These are phyloP conservation scores for Tricholoma sp. DNA, from an alignment of 768 basidiomycete species.

Conservation along the genomic window DNA sequence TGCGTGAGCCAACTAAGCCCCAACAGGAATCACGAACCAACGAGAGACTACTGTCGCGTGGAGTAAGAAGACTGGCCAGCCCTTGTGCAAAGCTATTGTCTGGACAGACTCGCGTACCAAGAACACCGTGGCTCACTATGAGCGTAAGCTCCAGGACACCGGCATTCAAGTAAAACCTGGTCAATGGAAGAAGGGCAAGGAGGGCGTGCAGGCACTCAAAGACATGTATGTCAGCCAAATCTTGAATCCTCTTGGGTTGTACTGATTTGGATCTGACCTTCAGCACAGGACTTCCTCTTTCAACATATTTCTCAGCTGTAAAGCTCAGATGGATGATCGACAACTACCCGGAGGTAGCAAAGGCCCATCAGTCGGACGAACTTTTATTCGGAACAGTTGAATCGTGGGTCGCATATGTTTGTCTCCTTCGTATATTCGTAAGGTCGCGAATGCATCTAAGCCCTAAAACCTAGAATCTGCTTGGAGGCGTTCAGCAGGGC, in stretches of 20 bases:
- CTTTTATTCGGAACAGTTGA: conserved; percentile 94
- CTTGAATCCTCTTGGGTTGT: background rate
- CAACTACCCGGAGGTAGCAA: conserved; percentile 67
- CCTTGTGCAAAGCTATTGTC: conserved; percentile 85
- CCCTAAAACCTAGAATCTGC: conserved; percentile 54
- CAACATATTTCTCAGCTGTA: conserved; percentile 97
- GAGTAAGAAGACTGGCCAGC: conserved; percentile 86
- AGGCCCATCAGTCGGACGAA: conserved; percentile 77
- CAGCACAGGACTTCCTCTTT: conserved; percentile 90
- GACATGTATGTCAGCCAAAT: conserved; percentile 48
- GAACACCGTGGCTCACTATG: conserved; percentile 74
- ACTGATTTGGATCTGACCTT: conserved; percentile 3
- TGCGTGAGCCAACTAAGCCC: background rate
- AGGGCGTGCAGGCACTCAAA: conserved; percentile 59
- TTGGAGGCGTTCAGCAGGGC: conserved; percentile 66
- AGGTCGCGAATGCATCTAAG: conserved; percentile 7
- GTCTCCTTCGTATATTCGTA: conserved; percentile 11
- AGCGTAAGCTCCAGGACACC: conserved; percentile 60
- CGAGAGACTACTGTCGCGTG: conserved; percentile 94
- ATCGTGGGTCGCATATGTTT: conserved; percentile 91
- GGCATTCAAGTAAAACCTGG: conserved; percentile 73
- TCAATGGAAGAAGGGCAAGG: conserved; percentile 63
- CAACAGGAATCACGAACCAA: conserved; percentile 89
- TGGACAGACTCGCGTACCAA: conserved; percentile 97
- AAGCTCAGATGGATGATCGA: conserved; percentile 98